Evolutionary conservation across 345 rosid genomes (phyloP).

Genomic region (Arabis alpina): DNA sequence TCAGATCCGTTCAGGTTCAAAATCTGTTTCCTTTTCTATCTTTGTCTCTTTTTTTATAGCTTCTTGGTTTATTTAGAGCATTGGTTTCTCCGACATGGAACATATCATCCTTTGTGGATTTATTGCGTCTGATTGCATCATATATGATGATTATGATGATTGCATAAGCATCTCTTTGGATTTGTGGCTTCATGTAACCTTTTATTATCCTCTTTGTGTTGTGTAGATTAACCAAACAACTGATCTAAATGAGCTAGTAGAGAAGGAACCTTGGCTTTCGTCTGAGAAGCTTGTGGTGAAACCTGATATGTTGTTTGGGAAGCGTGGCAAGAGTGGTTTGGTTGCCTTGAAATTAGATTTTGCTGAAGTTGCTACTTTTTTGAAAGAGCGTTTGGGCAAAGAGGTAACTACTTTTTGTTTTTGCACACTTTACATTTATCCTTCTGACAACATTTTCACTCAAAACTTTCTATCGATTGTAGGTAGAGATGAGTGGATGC

Average conservation of each 20-base stretch:
- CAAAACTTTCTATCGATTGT: slow-evolving; percentile 1
- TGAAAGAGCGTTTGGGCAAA: slow-evolving; percentile 78
- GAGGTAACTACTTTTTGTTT: slow-evolving; percentile 49
- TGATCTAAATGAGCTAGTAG: slow-evolving; percentile 71
- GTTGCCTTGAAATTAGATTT: slow-evolving; percentile 83
- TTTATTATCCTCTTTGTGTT: background rate
- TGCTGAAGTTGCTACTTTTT: slow-evolving; percentile 75
- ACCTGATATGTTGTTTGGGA: slow-evolving; percentile 96
- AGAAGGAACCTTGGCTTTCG: slow-evolving; percentile 85
- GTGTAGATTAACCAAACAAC: slow-evolving; percentile 72
- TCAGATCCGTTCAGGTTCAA: slow-evolving; percentile 81
- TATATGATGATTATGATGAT: background rate
- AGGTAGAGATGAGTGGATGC: slow-evolving; percentile 96
- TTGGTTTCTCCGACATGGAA: slow-evolving; percentile 25
- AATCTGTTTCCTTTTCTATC: slow-evolving; percentile 1
- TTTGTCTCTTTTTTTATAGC: background rate
- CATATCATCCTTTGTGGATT: background rate
- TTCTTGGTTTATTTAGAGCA: slow-evolving; percentile 17
- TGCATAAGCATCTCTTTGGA: background rate
- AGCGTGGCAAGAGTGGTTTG: slow-evolving; percentile 93
- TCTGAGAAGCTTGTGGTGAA: slow-evolving; percentile 88
- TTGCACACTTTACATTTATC: background rate
- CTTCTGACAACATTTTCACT: background rate
- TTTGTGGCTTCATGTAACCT: too few relatives aligned
- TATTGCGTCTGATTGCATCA: too few relatives aligned